Percentiles rank a stretch among this genome's conserved stretches.
phyloP scores from a whole-genome alignment of 148 eudicot genomes.

The Drosera capensis region DNA sequence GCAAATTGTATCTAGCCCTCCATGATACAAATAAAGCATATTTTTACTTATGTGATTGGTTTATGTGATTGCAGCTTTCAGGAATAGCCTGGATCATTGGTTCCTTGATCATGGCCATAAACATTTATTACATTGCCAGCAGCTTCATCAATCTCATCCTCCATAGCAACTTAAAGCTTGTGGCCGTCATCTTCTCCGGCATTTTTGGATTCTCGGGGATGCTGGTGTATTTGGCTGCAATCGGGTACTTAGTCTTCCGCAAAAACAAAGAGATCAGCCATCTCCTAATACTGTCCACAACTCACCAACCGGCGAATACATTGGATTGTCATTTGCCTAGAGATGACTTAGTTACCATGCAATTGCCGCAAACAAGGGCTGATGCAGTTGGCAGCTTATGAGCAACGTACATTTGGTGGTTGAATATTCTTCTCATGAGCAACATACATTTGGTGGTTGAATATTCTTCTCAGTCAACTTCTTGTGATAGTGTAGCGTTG shows the following conservation, averaged over 20 bases:
- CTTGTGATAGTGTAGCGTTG: too few species aligned
- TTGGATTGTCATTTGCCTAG: constrained; percentile 30
- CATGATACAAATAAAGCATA: too few species aligned
- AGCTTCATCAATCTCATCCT: constrained; percentile 51
- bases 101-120: constrained; percentile 74
- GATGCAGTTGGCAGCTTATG: constrained; percentile 14
- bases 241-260: constrained; percentile 56
- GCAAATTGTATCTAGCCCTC: too few species aligned
- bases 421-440: too few species aligned
- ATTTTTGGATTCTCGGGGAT: constrained; percentile 56
- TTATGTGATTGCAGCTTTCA: constrained; percentile 37
- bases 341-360: constrained; percentile 79
- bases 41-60: background rate
- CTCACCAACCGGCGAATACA: constrained; percentile 1
- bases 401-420: too few species aligned
- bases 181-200: constrained; percentile 39
- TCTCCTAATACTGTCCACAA: constrained; percentile 38
- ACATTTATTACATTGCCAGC: constrained; percentile 62
- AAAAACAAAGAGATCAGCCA: constrained; percentile 49
- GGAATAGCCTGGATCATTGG: constrained; percentile 84
- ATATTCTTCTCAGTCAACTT: too few species aligned
- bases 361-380: constrained; percentile 51
- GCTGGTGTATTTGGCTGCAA: constrained; percentile 54
- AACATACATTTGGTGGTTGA: too few species aligned
- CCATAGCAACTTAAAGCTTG: constrained; percentile 38